Evolutionary conservation across 331 rosid species (phyloP), one percentile per base, ranked within the genome.

Genomic region (Telfairia occidentalis): DNA sequence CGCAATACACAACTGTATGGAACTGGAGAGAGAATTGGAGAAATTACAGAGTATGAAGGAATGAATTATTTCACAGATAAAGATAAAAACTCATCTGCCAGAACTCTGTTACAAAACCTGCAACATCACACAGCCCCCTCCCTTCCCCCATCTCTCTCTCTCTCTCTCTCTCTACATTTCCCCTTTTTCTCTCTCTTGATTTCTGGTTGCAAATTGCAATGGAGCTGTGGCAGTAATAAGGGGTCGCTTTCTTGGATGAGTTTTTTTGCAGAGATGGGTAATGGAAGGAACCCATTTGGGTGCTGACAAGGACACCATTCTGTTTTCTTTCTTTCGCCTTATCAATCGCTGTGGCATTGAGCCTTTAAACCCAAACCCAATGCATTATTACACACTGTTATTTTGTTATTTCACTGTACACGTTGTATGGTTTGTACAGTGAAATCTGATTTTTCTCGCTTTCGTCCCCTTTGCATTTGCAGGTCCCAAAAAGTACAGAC

Each of bases 31-130:
- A 80, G 85, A 84, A 49, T 5, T 38, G 35, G 2, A 10, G 28
- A 54, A 58, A 15, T 26, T 48, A 42, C 46, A 29, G 75, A 35
- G 61, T 8, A 49, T 24, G 77, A 75, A 50, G 9, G 80, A 43
- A 71, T 77, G 83, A 86, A 92, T 89, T 78, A 90, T 90, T 95
- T 87, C 84, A 86, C 90, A 86, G 71, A 87, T 77, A 92, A 90
- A 89, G 97, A 90, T 90, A 96, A 90, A 81, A 91, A 84, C 65
- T 79, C 84, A 73, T 84, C 90, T 83, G 97, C 81, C 96, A 92
- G 64, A 87, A 73, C 86, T 86, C 92, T 89, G 96, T 87, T 34
- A 79, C 34, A 59, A 75, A 86, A 83, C 96, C 97, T 96, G 99
- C 99, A 90, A 87, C 83, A 57, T 78, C 78, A 67, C 86, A 71